Evolutionary conservation across 2,329 filamentous ascomycete genomes (phyloP).

Genomic region (Calonectria pauciramosa): DNA sequence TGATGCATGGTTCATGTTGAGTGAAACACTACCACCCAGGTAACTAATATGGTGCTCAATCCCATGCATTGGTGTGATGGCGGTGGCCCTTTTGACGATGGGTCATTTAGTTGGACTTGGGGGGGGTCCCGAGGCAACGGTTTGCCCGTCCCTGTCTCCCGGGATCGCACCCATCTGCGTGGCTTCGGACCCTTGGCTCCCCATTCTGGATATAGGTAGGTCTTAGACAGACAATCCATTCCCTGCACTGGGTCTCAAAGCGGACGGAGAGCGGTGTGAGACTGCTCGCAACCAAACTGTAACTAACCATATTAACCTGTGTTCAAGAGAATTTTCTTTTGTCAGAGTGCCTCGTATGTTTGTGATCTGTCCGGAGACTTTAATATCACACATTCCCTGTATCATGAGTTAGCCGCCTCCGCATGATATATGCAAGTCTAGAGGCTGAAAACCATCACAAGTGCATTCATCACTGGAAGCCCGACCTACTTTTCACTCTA

Average conservation of each 20-base stretch:
- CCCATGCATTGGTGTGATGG: not conserved
- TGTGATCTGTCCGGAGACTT: constrained; percentile 9
- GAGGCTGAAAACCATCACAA: not conserved
- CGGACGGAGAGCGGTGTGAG: constrained; percentile 23
- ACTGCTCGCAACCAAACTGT: constrained; percentile 32
- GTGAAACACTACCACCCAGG: constrained; percentile 10
- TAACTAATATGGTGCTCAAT: not conserved
- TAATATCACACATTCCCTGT: constrained; percentile 1
- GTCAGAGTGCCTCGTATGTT: constrained; percentile 35
- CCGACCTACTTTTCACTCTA: not conserved
- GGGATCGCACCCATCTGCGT: constrained; percentile 36
- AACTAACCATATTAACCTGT: not conserved
- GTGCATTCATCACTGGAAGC: not conserved
- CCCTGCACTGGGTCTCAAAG: constrained; percentile 29
- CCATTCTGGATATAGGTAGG: constrained; percentile 26
- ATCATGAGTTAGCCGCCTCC: too few species aligned
- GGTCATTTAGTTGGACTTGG: not conserved
- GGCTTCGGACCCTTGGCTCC: constrained; percentile 34
- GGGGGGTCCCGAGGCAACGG: constrained; percentile 10
- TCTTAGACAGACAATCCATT: constrained; percentile 37
- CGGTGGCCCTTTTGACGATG: not conserved
- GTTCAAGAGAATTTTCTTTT: constrained; percentile 16
- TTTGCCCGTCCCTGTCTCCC: constrained; percentile 37
- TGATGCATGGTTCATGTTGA: constrained; percentile 31
- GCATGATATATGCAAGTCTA: too few species aligned